Evolutionary conservation across 345 rosid species (phyloP), one percentile per base, ranked within the genome.

Genomic region (Kandelia obovata): DNA sequence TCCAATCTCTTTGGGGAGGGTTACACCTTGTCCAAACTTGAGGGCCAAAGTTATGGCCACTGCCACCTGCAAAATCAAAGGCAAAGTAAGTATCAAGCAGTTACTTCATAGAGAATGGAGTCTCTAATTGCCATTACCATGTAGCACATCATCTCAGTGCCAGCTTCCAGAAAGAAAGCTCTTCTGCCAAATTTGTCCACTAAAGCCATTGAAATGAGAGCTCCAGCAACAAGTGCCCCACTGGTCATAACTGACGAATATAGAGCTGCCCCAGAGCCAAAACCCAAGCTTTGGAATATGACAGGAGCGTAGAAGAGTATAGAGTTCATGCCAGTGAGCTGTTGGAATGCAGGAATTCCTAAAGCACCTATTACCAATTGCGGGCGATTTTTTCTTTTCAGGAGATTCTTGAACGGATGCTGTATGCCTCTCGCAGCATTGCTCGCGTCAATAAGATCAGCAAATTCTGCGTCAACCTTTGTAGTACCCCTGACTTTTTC

Each of bases 231-330:
- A 47, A 51, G 17, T 5, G 70, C 79, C 49, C 46, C 83, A 47
- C 80, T 84, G 7, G 82, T 81, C n/a, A 86, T 78, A 17, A 83
- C 70, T 0, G 84, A 73, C 3, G 85, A 79, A 63, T 70, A 68
- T 21, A 85, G 79, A 13, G 85, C 53, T 23, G 83, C 73, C n/a
- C 76, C 71, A 27, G 73, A 49, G 10, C 83, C 83, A 31, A 85
- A 81, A 10, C 89, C 87, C 21, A 85, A 60, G 46, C 85, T 79
- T 65, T 79, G 81, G 62, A 83, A 85, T 28, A 81, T 66, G 13
- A 81, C 87, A 17, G 87, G 89, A 6, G 87, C 84, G 35, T 83
- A 85, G 69, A 85, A 85, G 64, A 74, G 80, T 69, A 84, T 72
- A 26, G 81, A 80, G 34, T 83, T 84, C 67, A 81, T 84, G 31